Base-by-base conservation (phyloP, 1,139 yeast genomes). In the Magnusiomyces paraingens region DNA sequence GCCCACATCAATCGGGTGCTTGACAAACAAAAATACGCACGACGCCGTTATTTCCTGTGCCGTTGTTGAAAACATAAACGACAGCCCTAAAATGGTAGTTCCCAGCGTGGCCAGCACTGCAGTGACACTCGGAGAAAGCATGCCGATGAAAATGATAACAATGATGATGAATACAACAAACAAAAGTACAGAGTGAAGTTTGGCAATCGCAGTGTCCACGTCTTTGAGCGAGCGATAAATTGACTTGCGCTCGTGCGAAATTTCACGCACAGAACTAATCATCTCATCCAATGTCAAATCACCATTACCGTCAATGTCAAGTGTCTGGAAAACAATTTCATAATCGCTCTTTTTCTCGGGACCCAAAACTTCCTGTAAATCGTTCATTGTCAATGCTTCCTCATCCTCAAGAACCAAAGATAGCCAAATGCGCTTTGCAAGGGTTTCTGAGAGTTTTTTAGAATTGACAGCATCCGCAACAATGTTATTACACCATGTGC, bases 1-100 rank as follows among this genome's bases (percentile, higher is more conserved):
- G 20, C 76, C 76, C n/a, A 72, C 71, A 56, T 73, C 77, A 53
- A 66, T 61, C 2, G 77, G 77, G 54, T 73, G 77, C 62, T 73
- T 73, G 54, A 71, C 75, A 54, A 73, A 73, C 54, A 73, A 57
- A 57, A 71, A 73, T 8, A 73, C 69, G 55, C 75, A 71, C 1
- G 75, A 70, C 12, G 72, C 69, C 43, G 72, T 62, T 22, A 73
- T 60, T 57, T 73, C 77, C 56, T 71, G 75, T 15, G 70, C 68
- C 20, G 76, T 70, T 14, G 70, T 61, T 2, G 72, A 62, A 55
- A 73, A 71, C 40, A 73, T 64, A 61, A 72, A 73, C 15, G 76
- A 72, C 44, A 73, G 57, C 2, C 74, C 74, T 42, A 73, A 63
- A 49, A 73, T 59, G 0, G 73, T 61, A 6, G 76, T 69, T 15